These are phyloP conservation scores for Aureobasidium pullulans DNA, from an alignment of 2,329 filamentous ascomycete genomes.

Conservation along the genomic window DNA sequence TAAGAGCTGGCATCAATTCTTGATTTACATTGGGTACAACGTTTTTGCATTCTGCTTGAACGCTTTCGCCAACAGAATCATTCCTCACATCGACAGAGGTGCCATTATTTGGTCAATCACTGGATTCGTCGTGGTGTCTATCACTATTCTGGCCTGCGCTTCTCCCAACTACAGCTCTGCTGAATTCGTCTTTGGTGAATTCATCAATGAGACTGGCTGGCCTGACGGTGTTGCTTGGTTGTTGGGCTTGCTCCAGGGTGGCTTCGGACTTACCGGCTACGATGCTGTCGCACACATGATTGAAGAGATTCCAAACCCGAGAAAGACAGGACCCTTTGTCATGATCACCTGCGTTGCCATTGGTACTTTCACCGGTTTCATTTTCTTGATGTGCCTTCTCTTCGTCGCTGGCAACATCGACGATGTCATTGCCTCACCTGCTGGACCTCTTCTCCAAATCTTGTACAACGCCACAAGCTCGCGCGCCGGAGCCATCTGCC, in stretches of 20 bases:
- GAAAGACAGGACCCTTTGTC: slow-evolving; percentile 28
- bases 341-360: slow-evolving; percentile 32
- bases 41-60: slow-evolving; percentile 57
- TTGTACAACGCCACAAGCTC: slow-evolving; percentile 29
- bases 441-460: slow-evolving; percentile 29
- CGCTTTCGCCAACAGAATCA: slow-evolving; percentile 52
- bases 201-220: slow-evolving; percentile 51
- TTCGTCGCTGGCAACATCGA: slow-evolving; percentile 29
- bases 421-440: slow-evolving; percentile 25
- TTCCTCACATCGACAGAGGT: slow-evolving; percentile 60
- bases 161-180: slow-evolving; percentile 58
- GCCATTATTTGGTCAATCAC: slow-evolving; percentile 65
- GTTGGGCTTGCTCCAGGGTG: slow-evolving; percentile 34
- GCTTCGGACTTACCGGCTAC: slow-evolving; percentile 38
- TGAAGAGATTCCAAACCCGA: slow-evolving; percentile 30
- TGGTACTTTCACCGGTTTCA: slow-evolving; percentile 29
- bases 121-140: slow-evolving; percentile 63
- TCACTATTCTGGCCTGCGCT: slow-evolving; percentile 59
- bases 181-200: slow-evolving; percentile 58
- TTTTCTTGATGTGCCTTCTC: slow-evolving; percentile 30
- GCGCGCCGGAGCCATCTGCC: slow-evolving; percentile 27
- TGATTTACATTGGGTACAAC: slow-evolving; percentile 62
- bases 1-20: slow-evolving; percentile 63
- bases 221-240: slow-evolving; percentile 35
- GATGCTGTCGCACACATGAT: slow-evolving; percentile 47